Percentiles rank a stretch among this genome's conserved stretches.
phyloP scores from a whole-genome alignment of 331 rosid genomes.

The Erythrophleum ivorense region DNA sequence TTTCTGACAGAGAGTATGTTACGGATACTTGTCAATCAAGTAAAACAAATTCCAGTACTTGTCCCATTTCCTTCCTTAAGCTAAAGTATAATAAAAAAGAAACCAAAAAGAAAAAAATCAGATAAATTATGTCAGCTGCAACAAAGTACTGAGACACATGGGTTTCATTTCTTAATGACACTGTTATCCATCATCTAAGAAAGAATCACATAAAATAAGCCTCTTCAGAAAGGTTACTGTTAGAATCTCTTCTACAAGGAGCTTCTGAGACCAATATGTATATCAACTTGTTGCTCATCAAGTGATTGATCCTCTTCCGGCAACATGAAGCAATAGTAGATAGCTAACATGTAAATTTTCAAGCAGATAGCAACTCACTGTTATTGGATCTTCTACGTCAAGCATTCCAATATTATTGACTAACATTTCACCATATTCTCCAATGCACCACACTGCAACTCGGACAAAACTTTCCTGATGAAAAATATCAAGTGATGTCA shows the following conservation, averaged over 20 bases:
- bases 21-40: slow-evolving; percentile 20
- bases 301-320: slow-evolving; percentile 31
- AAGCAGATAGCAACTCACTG: slow-evolving; percentile 63
- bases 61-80: slow-evolving; percentile 17
- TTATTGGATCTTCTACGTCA: slow-evolving; percentile 87
- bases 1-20: slow-evolving; percentile 1
- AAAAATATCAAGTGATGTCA: slow-evolving; percentile 39
- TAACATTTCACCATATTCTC: slow-evolving; percentile 95
- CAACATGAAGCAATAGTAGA: slow-evolving; percentile 36
- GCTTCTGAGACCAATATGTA: slow-evolving; percentile 24
- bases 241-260: slow-evolving; percentile 20
- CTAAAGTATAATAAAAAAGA: background rate
- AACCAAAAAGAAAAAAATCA: background rate
- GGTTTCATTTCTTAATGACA: slow-evolving; percentile 13
- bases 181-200: slow-evolving; percentile 8
- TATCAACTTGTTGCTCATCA: slow-evolving; percentile 29
- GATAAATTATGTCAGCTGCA: slow-evolving; percentile 8
- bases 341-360: slow-evolving; percentile 25
- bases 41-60: slow-evolving; percentile 29
- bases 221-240: slow-evolving; percentile 25
- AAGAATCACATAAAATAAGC: slow-evolving; percentile 26
- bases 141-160: slow-evolving; percentile 24
- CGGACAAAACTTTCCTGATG: slow-evolving; percentile 94
- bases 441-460: slow-evolving; percentile 98
- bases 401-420: slow-evolving; percentile 85